Conservation (phyloP, 1,284 basidiomycete species). For the Ceratobasidium theobromae region DNA sequence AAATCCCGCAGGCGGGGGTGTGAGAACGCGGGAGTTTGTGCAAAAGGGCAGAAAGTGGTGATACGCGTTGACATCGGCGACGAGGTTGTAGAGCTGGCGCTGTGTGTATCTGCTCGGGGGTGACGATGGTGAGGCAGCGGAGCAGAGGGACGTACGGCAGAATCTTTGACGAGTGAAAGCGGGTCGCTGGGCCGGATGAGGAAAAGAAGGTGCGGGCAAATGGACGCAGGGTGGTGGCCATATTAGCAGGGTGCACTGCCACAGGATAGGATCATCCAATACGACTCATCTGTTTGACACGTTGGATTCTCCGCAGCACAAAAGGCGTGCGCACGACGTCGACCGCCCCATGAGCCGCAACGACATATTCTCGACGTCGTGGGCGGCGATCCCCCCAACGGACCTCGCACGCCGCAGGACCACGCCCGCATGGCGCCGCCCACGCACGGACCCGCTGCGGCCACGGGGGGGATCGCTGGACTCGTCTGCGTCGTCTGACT, state of each 20-base stretch:
- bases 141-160: conserved; percentile 86
- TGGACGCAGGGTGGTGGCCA: too few species aligned
- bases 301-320: too few species aligned
- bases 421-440: conserved; percentile 21
- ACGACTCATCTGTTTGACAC: too few species aligned
- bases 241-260: too few species aligned
- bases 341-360: too few species aligned
- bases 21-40: conserved; percentile 69
- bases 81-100: conserved; percentile 79
- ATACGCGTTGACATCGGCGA: conserved; percentile 87
- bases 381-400: neutral
- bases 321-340: too few species aligned
- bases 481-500: too few species aligned
- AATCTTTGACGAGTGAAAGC: too few species aligned
- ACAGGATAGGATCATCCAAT: too few species aligned
- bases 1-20: conserved; percentile 40
- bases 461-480: neutral
- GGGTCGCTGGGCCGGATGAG: too few species aligned
- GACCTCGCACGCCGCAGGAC: conserved; percentile 33
- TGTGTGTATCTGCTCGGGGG: conserved; percentile 60
- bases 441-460: conserved; percentile 5
- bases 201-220: too few species aligned
- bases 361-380: conserved; percentile 37
- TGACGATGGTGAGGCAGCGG: too few species aligned
- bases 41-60: conserved; percentile 89